Evolutionary conservation across 2,329 filamentous ascomycete genomes (phyloP), one percentile per base, ranked within the genome.

Genomic region (Fusarium anthophilum): DNA sequence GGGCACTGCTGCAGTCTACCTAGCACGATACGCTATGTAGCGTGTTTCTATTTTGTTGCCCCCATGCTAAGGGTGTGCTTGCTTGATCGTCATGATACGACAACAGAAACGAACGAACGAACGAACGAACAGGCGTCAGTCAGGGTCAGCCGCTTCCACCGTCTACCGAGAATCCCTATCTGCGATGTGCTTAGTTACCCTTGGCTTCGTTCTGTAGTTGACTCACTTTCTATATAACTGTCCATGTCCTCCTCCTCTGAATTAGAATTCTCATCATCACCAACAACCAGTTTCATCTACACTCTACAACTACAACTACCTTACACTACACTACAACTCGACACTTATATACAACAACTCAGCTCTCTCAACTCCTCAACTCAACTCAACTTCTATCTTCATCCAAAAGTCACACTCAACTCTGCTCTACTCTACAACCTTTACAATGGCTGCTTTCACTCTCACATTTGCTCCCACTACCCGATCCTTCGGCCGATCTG

Each of bases 391-490:
- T 55, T 28, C 55, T 20, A 55, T 55, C 22, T 26, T n/a, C 18
- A 15, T 9, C 13, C n/a, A 35, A 53, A 53, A 35, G 12, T 35
- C 30, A 15, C n/a, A 53, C 30, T 61, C 14, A 24, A 43, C 30
- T 35, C 63, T 41, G 60, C 39, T 35, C 53, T 44, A 41, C 30
- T 48, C 51, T 30, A 30, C 56, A 48, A 65, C 48, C 62, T 54
- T 47, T 35, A 69, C 75, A 81, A 81, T 81, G 80, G 79, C 80
- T 72, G 76, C 76, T 51, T 80, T 79, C 59, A 72, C 78, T 48
- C 71, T 77, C 60, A 65, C 71, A 57, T 72, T 77, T 58, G 64
- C 76, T 67, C 75, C 77, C 66, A 58, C 74, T 63, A 66, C 78
- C 69, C 66, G 63, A 63, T 74, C 73, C 63, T 75, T 77, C 69